Percentiles rank a stretch among this genome's conserved stretches.
These are phyloP conservation scores for Suillus lakei DNA, from an alignment of 768 basidiomycete species.

Conservation along the genomic window DNA sequence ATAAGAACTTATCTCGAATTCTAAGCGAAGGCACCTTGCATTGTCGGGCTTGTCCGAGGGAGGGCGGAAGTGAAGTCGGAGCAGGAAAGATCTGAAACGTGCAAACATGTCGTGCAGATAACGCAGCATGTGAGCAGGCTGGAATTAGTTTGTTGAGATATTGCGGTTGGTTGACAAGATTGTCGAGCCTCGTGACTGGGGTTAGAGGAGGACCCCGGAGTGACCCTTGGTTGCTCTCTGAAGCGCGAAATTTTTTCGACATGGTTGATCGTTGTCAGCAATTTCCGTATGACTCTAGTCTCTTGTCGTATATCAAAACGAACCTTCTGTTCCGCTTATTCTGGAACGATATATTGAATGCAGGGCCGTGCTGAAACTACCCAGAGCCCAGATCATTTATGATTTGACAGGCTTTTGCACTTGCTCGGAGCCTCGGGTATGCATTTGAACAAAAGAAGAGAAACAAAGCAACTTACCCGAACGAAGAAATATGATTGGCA, in stretches of 20 bases:
- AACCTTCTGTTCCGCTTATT: not conserved
- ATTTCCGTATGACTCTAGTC: not conserved
- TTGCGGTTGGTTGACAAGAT: not conserved
- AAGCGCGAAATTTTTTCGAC: not conserved
- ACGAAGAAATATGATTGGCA: not conserved
- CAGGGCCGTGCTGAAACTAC: not conserved
- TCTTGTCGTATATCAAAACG: not conserved
- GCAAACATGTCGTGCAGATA: not conserved
- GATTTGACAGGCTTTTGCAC: not conserved
- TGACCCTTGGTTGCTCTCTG: not conserved
- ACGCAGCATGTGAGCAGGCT: not conserved
- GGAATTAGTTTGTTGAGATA: not conserved
- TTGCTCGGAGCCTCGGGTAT: not conserved
- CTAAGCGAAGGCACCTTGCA: not conserved
- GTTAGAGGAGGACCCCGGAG: not conserved
- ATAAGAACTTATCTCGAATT: not conserved
- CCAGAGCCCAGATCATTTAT: not conserved
- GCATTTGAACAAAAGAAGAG: not conserved
- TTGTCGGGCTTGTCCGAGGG: not conserved
- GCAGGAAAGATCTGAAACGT: not conserved
- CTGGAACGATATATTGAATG: not conserved
- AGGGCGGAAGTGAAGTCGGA: not conserved
- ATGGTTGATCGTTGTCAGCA: not conserved
- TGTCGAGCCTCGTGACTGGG: not conserved
- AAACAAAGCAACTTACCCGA: not conserved